Base-by-base conservation (phyloP, 1,139 yeast genomes). In the Pichia sp. region DNA sequence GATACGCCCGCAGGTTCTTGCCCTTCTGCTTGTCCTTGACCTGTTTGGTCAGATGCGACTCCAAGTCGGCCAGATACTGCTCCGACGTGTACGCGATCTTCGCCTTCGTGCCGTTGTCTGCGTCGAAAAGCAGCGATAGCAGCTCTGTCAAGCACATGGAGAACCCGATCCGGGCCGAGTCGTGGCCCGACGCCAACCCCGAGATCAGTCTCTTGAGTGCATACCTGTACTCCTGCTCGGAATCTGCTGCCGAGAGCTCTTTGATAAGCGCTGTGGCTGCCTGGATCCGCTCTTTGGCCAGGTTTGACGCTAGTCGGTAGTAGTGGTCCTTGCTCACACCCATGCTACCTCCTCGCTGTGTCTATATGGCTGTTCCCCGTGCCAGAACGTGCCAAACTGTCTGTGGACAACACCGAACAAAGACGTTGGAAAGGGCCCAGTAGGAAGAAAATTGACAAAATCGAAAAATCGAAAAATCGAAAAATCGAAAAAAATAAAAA, bases 121-220 rank as follows among this genome's bases (percentile, higher is more conserved):
- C 66, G 6, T 68, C 63, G 6, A 75, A 65, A 52, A 80, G 73
- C 26, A 84, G 72, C 36, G 73, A 70, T 29, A 82, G 67, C 1
- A 90, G 75, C 68, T 93, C 98, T 0, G 93, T 82, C 48, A 93
- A 73, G 45, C 97, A 95, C 79, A 90, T 81, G 3, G 96, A 88
- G 64, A 87, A 92, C 1, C 99, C 99, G 45, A 88, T 72, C 55
- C 97, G 75, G 1, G 97, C 95, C 50, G 90, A 78, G 47, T 88
- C 96, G 65, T 95, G 80, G 19, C 90, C 80, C 11, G 96, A 87
- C 8, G 89, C 78, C 47, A 93, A 75, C 50, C 98, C 98, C 62
- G 84, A 85, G 56, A 89, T 78, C 57, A 93, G 75, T 64, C 98
- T 78, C 58, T 80, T 81, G 55, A 88, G 72, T 0, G 96, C 95